A percentile compares a stretch with the other conserved stretches of the same genome.
These are phyloP conservation scores for Pseudopithomyces maydicus DNA, from an alignment of 2,329 filamentous ascomycete genomes.

Conservation along the genomic window DNA sequence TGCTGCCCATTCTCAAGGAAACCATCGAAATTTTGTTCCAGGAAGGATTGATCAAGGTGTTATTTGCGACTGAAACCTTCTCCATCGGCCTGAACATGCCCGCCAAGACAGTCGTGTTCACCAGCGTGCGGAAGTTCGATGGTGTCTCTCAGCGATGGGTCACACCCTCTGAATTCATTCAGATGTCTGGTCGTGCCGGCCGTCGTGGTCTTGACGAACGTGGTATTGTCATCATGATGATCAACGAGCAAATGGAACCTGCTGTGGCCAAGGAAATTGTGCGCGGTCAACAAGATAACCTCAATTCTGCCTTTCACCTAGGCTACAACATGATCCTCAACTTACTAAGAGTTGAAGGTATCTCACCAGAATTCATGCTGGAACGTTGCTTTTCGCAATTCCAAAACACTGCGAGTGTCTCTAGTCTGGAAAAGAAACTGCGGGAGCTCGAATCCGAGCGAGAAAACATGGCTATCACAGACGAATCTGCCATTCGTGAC, in stretches of 20 bases:
- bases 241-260: slow-evolving; percentile 94
- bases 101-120: slow-evolving; percentile 99
- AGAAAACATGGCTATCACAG: slow-evolving; percentile 75
- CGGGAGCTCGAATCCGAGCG: slow-evolving; percentile 77
- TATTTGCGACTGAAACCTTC: slow-evolving; percentile 98
- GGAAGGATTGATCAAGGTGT: slow-evolving; percentile 94
- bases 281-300: slow-evolving; percentile 91
- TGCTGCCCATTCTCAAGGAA: slow-evolving; percentile 95
- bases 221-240: slow-evolving; percentile 99
- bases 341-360: slow-evolving; percentile 95
- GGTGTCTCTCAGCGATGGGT: slow-evolving; percentile 80
- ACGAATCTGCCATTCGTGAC: slow-evolving; percentile 88
- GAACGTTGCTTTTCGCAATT: slow-evolving; percentile 98
- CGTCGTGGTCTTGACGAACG: slow-evolving; percentile 96
- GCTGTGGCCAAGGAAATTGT: slow-evolving; percentile 94
- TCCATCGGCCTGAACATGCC: slow-evolving; percentile 99
- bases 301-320: slow-evolving; percentile 96
- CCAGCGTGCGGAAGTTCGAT: slow-evolving; percentile 93
- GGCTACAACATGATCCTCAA: slow-evolving; percentile 99
- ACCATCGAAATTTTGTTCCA: slow-evolving; percentile 99
- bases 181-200: slow-evolving; percentile 97
- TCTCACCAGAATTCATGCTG: slow-evolving; percentile 98
- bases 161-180: slow-evolving; percentile 94
- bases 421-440: slow-evolving; percentile 80
- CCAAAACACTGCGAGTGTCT: slow-evolving; percentile 89